phyloP scores from a whole-genome alignment of 2,329 filamentous ascomycete species.

The Coniochaeta hoffmannii region DNA sequence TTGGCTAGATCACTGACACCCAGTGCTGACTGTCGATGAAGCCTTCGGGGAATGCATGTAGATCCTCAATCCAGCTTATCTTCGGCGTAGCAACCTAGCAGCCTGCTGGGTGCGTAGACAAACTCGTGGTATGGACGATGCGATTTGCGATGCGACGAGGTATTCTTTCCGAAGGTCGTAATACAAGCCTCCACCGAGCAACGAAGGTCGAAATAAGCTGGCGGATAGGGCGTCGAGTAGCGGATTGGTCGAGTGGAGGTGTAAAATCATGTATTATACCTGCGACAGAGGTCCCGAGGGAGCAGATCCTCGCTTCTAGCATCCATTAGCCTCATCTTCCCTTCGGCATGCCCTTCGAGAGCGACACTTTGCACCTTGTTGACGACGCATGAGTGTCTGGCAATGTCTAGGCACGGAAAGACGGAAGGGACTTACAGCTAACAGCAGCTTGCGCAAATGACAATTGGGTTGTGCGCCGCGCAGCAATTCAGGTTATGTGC shows the following conservation, averaged over 20 bases:
- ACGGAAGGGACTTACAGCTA: neutral
- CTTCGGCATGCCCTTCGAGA: neutral
- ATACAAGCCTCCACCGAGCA: neutral
- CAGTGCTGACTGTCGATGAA: no score
- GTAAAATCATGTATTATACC: neutral
- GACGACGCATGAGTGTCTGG: neutral
- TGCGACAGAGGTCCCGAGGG: neutral
- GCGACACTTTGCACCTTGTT: neutral
- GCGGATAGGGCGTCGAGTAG: neutral
- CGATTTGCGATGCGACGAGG: no score
- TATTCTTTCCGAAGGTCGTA: no score
- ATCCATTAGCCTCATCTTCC: neutral
- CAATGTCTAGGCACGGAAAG: neutral
- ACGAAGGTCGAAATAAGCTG: neutral
- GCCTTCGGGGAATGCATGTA: no score
- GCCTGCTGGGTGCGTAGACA: neutral
- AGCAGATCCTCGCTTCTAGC: neutral
- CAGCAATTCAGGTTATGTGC: neutral
- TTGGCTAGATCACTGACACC: no score
- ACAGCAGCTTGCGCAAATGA: neutral
- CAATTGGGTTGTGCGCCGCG: neutral
- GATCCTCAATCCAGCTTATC: neutral
- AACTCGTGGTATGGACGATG: neutral
- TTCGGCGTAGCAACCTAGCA: neutral
- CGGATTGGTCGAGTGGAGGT: neutral